A percentile compares a stretch with the other conserved stretches of the same genome.
These are phyloP conservation scores for Withania somnifera DNA, from an alignment of 305 asterid species.

Conservation along the genomic window DNA sequence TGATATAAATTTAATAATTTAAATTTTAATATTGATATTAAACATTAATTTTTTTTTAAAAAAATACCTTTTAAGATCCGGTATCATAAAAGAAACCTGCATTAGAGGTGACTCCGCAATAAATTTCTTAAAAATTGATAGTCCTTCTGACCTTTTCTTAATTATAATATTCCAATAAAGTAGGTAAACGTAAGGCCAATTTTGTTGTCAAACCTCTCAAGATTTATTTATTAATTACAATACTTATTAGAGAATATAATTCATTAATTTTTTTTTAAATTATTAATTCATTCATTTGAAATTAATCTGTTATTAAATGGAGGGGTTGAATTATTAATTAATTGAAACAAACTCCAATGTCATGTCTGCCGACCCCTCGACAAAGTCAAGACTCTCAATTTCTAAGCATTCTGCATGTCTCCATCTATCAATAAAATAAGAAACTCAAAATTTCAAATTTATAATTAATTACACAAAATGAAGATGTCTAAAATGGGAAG, in stretches of 20 bases:
- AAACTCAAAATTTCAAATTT: not conserved
- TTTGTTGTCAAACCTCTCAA: not conserved
- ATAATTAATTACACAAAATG: not conserved
- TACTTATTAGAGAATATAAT: not conserved
- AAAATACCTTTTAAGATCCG: not conserved
- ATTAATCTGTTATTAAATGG: not conserved
- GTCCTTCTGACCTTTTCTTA: not conserved
- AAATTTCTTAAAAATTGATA: not conserved
- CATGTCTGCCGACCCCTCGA: slow-evolving; percentile 45
- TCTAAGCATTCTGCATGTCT: slow-evolving; percentile 12
- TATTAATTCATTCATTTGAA: not conserved
- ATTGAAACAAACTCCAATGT: slow-evolving; percentile 16
- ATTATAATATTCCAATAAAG: not conserved
- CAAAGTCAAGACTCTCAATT: slow-evolving; percentile 23
- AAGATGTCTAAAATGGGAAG: not conserved
- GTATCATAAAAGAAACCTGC: not conserved
- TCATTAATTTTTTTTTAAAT: no score
- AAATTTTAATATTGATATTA: not conserved
- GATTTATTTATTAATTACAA: not conserved
- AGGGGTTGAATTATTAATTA: not conserved
- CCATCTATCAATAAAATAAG: not conserved
- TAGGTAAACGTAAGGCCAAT: not conserved
- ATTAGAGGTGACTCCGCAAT: not conserved
- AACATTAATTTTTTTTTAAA: not conserved
- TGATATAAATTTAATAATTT: no score